Percentiles rank a stretch among this genome's conserved stretches.
These are phyloP conservation scores for Parafenestella ontariensis DNA, from an alignment of 2,329 filamentous ascomycete genomes.

Conservation along the genomic window DNA sequence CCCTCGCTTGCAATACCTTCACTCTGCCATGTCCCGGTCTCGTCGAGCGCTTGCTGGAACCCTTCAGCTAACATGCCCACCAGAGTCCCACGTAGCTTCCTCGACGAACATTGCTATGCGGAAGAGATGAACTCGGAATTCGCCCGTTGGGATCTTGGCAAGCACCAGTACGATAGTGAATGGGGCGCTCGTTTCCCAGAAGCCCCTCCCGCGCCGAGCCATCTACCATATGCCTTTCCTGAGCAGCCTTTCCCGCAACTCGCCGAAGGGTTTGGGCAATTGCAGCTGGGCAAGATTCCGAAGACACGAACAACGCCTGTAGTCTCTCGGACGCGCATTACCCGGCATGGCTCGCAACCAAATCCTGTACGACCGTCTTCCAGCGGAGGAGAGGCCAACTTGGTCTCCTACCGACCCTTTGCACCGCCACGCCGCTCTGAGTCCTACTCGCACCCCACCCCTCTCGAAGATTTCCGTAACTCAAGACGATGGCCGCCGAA, in stretches of 20 bases:
- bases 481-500: constrained; percentile 50
- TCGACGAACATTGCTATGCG: constrained; percentile 41
- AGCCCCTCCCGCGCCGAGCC: constrained; percentile 27
- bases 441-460: constrained; percentile 47
- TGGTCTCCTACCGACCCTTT: constrained; percentile 34
- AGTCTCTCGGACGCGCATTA: constrained; percentile 42
- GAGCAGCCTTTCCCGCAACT: constrained; percentile 32
- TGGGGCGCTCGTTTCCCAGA: constrained; percentile 34
- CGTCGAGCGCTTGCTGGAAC: neutral
- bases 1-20: constrained; percentile 13
- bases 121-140: constrained; percentile 48
- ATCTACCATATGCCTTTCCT: constrained; percentile 36
- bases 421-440: constrained; percentile 37
- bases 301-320: constrained; percentile 45
- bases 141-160: constrained; percentile 42
- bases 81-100: constrained; percentile 27
- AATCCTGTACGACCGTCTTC: constrained; percentile 40
- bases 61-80: constrained; percentile 32
- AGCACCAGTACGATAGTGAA: constrained; percentile 39
- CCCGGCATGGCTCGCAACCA: constrained; percentile 47
- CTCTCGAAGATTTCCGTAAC: constrained; percentile 47
- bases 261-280: constrained; percentile 30
- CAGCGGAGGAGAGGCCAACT: constrained; percentile 39
- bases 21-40: constrained; percentile 7
- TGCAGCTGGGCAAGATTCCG: constrained; percentile 35